Evolutionary conservation across 2,329 filamentous ascomycete genomes (phyloP).

Genomic region (Cladobotryum mycophilum): DNA sequence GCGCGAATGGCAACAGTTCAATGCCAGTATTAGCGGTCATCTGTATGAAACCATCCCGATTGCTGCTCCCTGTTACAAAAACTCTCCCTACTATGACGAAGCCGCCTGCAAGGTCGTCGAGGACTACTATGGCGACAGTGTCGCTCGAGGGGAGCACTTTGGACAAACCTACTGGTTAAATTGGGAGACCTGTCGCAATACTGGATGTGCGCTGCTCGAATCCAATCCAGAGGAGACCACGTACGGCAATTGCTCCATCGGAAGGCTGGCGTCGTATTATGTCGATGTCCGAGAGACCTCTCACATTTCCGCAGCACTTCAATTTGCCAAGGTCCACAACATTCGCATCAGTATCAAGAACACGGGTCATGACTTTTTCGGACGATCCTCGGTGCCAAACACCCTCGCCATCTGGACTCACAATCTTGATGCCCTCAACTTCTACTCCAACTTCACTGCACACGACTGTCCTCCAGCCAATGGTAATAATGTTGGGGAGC

Average conservation of each 20-base stretch:
- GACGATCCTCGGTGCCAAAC: conserved; percentile 31
- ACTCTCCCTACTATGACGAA: background rate
- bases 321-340: conserved; percentile 33
- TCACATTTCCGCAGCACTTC: conserved; percentile 18
- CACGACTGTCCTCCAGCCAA: conserved; percentile 15
- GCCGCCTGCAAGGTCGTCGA: background rate
- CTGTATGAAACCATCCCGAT: conserved; percentile 47
- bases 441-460: conserved; percentile 23
- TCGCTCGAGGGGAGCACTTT: background rate
- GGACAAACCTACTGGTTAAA: background rate
- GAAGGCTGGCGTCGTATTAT: conserved; percentile 1
- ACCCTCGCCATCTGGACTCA: conserved; percentile 33
- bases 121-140: background rate
- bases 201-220: conserved; percentile 1
- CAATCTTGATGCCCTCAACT: conserved; percentile 33
- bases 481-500: background rate
- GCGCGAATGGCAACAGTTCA: conserved; percentile 41
- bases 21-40: conserved; percentile 42
- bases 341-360: conserved; percentile 31
- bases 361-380: conserved; percentile 28
- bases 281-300: background rate
- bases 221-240: conserved; percentile 1
- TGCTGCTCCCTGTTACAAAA: conserved; percentile 34
- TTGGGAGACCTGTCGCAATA: conserved; percentile 1
- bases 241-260: background rate